Evolutionary conservation across 805 yeast genomes (phyloP), one percentile per base, ranked within the genome.

Genomic region (Middelhovenomyces tepae): DNA sequence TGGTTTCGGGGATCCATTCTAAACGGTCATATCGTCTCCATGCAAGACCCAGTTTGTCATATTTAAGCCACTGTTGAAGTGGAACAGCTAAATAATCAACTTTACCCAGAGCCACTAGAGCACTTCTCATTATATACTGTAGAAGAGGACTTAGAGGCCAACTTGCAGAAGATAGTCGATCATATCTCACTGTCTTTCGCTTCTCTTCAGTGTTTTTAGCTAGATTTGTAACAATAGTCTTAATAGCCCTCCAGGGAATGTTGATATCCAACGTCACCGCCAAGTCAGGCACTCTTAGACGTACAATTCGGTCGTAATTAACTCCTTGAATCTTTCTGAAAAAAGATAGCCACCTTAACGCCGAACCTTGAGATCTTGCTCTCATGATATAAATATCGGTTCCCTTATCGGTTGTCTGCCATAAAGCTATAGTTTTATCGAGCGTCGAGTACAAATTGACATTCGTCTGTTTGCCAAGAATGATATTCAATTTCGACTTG

Each of bases 21-120:
- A 86, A 49, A 27, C 87, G 59, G 53, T 86, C 95, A 50, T 78
- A 82, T 34, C 71, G 61, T 38, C 74, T 73, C 65, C 78, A 76
- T 44, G 69, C 77, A 49, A 68, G 65, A 37, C 80, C 81, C 50
- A 51, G 62, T 40, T 50, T 47, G 23, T 28, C 21, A n/a, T 35
- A 34, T 19, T 26, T 14, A 40, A 42, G 36, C 22, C 48, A 27
- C 2, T 34, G 26, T 3, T 38, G 41, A 2, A 47, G 19, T 2
- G 25, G 15, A 4, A 32, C 29, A 17, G 26, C 31, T 22, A 41
- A 36, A 7, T 35, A 38, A 28, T 19, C 46, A 10, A 47, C 44
- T 17, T 37, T 28, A 19, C 36, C 36, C 21, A 72, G 43, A 22
- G 61, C 58, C 1, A 46, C 37, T 11, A 59, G 43, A 1, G 77